Evolutionary conservation across 83 land plant species (phyloP).

Genomic region (Larix sibirica): DNA sequence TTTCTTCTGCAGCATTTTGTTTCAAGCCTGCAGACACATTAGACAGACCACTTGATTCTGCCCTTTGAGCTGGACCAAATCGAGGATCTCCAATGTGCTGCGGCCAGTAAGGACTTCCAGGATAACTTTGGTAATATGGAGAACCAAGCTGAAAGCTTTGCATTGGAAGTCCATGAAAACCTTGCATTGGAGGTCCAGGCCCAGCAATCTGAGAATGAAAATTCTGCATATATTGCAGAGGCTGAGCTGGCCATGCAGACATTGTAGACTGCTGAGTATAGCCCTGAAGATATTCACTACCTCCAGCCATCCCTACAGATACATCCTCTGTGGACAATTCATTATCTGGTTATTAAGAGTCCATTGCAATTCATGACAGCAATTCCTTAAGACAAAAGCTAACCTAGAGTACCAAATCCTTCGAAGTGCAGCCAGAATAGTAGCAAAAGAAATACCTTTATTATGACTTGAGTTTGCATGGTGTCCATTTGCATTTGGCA

Average conservation of each 20-base stretch:
- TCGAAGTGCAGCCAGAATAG: neutral
- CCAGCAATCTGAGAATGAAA: constrained; percentile 13
- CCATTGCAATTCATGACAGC: neutral
- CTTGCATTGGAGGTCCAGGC: constrained; percentile 12
- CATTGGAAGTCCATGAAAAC: constrained; percentile 8
- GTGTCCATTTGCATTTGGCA: constrained; percentile 6
- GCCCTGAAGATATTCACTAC: neutral
- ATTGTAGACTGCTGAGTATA: constrained; percentile 4
- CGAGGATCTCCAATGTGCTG: constrained; percentile 9
- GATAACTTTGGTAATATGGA: constrained; percentile 17
- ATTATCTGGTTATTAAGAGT: neutral
- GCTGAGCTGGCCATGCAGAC: constrained; percentile 12
- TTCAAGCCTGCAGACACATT: neutral
- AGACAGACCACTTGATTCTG: constrained; percentile 10
- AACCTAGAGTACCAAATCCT: neutral
- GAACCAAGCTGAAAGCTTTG: constrained; percentile 9
- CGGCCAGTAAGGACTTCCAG: constrained; percentile 15
- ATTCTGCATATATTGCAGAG: constrained; percentile 9
- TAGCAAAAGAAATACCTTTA: neutral
- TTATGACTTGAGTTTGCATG: neutral
- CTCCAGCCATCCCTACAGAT: constrained; percentile 1
- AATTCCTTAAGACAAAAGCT: neutral
- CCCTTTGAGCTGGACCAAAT: neutral
- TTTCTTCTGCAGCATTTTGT: constrained; percentile 1
- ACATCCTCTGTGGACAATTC: neutral